Percentiles rank a stretch among this genome's conserved stretches.
Conservation (phyloP, 2,329 filamentous ascomycete genomes). For the Alternaria ethzedia region DNA sequence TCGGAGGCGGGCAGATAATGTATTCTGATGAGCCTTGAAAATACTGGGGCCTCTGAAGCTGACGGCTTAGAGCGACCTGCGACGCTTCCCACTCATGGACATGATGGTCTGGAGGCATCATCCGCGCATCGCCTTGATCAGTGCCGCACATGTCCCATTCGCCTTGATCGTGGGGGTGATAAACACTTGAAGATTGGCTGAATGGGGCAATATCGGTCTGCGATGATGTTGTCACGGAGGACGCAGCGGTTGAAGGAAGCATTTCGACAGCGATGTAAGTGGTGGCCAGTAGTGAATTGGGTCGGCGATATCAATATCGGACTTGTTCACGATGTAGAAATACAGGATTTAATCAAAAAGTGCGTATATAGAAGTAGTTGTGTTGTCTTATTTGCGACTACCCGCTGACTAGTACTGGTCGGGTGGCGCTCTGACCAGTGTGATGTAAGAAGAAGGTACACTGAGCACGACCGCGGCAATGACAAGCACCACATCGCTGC, state of each 20-base stretch:
- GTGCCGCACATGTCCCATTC: too few species aligned
- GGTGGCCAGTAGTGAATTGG: background rate
- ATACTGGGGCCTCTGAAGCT: too few species aligned
- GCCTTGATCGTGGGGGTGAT: too few species aligned
- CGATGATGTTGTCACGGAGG: background rate
- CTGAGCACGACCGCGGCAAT: background rate
- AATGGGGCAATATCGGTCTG: too few species aligned
- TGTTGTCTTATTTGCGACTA: background rate
- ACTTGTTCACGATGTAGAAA: too few species aligned
- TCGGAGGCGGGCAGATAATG: too few species aligned
- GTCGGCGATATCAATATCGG: too few species aligned
- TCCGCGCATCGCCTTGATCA: background rate
- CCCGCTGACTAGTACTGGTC: background rate
- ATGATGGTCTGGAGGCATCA: background rate
- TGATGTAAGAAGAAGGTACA: background rate
- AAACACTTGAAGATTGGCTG: too few species aligned
- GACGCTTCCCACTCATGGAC: background rate
- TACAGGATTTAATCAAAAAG: too few species aligned
- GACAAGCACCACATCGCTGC: background rate
- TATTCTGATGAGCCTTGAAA: too few species aligned
- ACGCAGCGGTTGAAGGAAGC: background rate
- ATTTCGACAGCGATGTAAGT: background rate
- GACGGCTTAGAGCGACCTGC: too few species aligned
- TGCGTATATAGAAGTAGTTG: background rate
- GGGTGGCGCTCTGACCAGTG: background rate